Percentiles rank a stretch among this genome's conserved stretches.
phyloP scores from a whole-genome alignment of 495 filamentous ascomycete species.

The Schizothecium vesticola region DNA sequence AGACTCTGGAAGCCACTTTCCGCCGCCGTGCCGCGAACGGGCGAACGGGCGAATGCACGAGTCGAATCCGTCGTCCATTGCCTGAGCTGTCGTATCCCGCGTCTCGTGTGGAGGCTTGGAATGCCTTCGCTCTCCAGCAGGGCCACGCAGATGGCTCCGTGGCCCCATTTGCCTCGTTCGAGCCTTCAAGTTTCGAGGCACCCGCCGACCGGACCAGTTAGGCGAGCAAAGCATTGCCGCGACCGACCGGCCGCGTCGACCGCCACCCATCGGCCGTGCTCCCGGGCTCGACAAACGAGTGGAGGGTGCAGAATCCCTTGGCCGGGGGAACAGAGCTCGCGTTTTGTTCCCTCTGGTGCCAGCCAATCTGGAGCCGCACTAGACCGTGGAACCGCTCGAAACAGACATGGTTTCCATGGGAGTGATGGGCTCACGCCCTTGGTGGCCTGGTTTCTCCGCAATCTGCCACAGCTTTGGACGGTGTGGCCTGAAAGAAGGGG shows the following conservation, averaged over 20 bases:
- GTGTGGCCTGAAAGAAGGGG: background rate
- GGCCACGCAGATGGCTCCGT: too few relatives aligned
- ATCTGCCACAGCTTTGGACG: background rate
- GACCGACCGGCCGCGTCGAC: background rate
- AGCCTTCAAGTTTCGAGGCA: background rate
- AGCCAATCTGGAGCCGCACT: conserved; percentile 13
- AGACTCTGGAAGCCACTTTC: background rate
- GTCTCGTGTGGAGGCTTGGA: conserved; percentile 9
- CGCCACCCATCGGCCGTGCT: background rate
- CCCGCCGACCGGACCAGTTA: background rate
- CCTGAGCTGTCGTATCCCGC: background rate
- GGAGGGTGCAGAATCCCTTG: background rate
- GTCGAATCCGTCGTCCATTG: background rate
- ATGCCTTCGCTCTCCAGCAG: background rate
- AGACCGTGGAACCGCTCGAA: conserved; percentile 12
- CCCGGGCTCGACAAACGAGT: background rate
- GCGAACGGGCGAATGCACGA: conserved; percentile 8
- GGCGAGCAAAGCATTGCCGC: background rate
- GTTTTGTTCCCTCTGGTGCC: conserved; percentile 4
- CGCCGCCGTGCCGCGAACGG: conserved; percentile 1
- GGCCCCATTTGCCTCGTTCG: background rate
- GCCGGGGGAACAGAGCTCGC: background rate
- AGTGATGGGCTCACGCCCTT: background rate
- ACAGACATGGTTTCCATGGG: background rate
- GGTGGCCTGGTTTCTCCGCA: background rate